phyloP scores from a whole-genome alignment of 768 basidiomycete genomes.

The Auricularia heimuer region DNA sequence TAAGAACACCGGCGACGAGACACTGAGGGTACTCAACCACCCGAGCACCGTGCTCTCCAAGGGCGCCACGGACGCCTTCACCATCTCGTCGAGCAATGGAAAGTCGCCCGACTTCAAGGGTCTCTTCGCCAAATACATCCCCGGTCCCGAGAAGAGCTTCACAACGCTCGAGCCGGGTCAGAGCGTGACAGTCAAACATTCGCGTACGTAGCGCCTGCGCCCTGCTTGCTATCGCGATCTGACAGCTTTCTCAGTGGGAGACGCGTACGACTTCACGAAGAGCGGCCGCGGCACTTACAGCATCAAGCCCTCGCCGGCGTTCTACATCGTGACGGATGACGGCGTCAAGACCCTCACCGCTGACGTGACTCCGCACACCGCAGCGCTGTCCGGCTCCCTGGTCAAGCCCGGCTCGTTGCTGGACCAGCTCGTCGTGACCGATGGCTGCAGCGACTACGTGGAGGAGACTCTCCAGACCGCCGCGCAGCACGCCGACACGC shows the following conservation, averaged over 20 bases:
- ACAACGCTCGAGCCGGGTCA: slow-evolving; percentile 20
- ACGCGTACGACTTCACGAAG: slow-evolving; percentile 38
- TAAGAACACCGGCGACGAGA: slow-evolving; percentile 40
- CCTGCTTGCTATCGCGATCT: background rate
- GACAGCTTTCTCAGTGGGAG: slow-evolving; percentile 24
- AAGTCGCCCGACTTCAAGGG: slow-evolving; percentile 31
- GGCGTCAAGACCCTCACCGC: slow-evolving; percentile 27
- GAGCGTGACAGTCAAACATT: slow-evolving; percentile 10
- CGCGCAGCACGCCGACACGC: slow-evolving; percentile 11
- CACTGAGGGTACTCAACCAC: slow-evolving; percentile 38
- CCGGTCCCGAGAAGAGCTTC: slow-evolving; percentile 25
- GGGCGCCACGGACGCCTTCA: slow-evolving; percentile 34
- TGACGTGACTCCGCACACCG: slow-evolving; percentile 15
- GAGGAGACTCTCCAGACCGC: slow-evolving; percentile 26
- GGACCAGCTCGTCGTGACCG: slow-evolving; percentile 28
- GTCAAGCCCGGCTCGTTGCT: slow-evolving; percentile 12
- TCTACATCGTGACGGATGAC: slow-evolving; percentile 31
- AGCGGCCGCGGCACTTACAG: slow-evolving; percentile 33
- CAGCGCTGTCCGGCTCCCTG: slow-evolving; percentile 7
- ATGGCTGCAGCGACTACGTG: slow-evolving; percentile 30
- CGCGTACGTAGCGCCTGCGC: slow-evolving; percentile 2
- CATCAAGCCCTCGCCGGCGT: slow-evolving; percentile 31
- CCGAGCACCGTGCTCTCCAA: slow-evolving; percentile 30
- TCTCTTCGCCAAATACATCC: slow-evolving; percentile 30
- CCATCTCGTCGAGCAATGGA: slow-evolving; percentile 27